These are phyloP conservation scores for Eucalyptus sp. DNA, from an alignment of 345 rosid species.

Conservation along the genomic window DNA sequence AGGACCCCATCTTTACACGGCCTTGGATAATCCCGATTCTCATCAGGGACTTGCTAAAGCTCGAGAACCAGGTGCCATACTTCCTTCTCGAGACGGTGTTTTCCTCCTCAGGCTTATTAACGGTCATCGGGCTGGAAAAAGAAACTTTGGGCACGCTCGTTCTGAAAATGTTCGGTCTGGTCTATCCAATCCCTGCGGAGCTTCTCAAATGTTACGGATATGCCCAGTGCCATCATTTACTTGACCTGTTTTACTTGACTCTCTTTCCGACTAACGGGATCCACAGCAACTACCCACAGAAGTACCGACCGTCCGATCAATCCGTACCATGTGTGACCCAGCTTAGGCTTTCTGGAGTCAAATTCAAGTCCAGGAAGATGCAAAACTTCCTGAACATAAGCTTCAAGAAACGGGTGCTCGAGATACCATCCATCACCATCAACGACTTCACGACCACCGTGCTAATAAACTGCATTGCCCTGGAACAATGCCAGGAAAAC, in stretches of 20 bases:
- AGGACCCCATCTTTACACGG: background rate
- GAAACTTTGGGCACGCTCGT: background rate
- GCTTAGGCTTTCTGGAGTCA: background rate
- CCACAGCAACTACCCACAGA: no score
- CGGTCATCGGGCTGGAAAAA: background rate
- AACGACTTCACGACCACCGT: background rate
- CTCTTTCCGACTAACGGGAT: background rate
- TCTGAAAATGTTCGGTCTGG: background rate
- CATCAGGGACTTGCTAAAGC: background rate
- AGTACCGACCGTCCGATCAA: background rate
- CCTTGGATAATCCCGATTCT: background rate
- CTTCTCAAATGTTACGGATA: background rate
- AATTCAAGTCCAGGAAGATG: background rate
- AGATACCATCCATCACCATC: background rate
- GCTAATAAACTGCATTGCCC: background rate
- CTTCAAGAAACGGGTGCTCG: background rate
- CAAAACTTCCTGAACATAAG: background rate
- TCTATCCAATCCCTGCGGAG: background rate
- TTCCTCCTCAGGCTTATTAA: background rate
- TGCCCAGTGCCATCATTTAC: background rate
- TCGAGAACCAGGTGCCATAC: background rate
- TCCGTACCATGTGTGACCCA: background rate
- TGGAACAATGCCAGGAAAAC: background rate
- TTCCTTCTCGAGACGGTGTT: background rate
- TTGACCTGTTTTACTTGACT: background rate